Evolutionary conservation across 345 rosid species (phyloP), one percentile per base, ranked within the genome.

Genomic region (Excoecaria agallocha): DNA sequence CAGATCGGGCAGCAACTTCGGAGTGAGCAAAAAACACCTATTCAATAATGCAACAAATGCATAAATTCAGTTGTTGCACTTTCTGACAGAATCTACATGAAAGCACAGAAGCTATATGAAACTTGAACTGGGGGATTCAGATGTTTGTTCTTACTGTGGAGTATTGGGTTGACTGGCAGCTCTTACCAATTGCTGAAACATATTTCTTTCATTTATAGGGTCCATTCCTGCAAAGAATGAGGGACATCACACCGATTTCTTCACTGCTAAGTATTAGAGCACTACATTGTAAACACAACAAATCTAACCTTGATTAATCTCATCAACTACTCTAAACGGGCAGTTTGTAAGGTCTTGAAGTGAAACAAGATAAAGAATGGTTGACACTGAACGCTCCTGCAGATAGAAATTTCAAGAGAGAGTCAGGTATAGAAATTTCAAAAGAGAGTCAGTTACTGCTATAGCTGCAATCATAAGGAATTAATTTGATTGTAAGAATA

Each of bases 311-410:
- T 94, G 98, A 81, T 94, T 94, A 65, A 94, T 94, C 91, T 92
- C 98, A 74, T 94, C 98, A 76, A 94, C 98, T 48, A 92, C 98
- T 71, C 98, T 84, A 81, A 94, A 94, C 63, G 98, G 97, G 84
- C 98, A 94, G 85, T 91, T 88, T 46, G 97, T 89, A 69, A 94
- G 92, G 86, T 92, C 99, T 89, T 92, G 97, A 82, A 94, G 98
- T 68, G 98, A 94, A 71, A 93, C 97, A 65, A 94, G 96, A 84
- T 92, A 92, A 76, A 94, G 98, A 70, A 94, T 91, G 4, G 98
- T 92, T 63, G 98, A 94, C 37, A 94, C 97, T 0, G 98, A 92
- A 6, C 98, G 90, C 77, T 94, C 98, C 96, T 87, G 51, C 43
- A 76, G 30, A 46, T 15, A 15, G 62, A 74, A 71, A 50, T 51